A percentile compares a stretch with the other conserved stretches of the same genome.
phyloP scores from a whole-genome alignment of 805 yeast genomes.

The Candida parachauliodes region DNA sequence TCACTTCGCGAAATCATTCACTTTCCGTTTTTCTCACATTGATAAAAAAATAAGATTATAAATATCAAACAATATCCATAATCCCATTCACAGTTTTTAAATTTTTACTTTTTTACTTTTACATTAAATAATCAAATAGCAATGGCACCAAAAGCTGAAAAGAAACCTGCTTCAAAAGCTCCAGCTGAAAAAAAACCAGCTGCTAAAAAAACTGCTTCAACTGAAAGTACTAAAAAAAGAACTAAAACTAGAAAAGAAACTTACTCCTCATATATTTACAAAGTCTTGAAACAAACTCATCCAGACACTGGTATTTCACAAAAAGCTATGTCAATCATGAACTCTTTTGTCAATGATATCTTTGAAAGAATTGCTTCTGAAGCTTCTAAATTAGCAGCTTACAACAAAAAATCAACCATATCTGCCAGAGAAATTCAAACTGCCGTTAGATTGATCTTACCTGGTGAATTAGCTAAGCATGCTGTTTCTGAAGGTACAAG shows the following conservation, averaged over 20 bases:
- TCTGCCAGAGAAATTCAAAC: slow-evolving; percentile 98
- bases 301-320: slow-evolving; percentile 99
- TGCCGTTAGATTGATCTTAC: slow-evolving; percentile 95
- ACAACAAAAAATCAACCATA: slow-evolving; percentile 96
- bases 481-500: slow-evolving; percentile 98
- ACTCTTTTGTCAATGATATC: slow-evolving; percentile 96
- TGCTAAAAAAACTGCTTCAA: slow-evolving; percentile 82
- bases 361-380: slow-evolving; percentile 97
- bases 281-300: slow-evolving; percentile 97
- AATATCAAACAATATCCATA: slow-evolving; percentile 9
- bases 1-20: no score
- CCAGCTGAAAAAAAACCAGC: slow-evolving; percentile 93
- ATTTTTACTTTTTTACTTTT: slow-evolving; percentile 3
- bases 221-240: slow-evolving; percentile 85
- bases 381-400: slow-evolving; percentile 97
- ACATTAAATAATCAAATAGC: slow-evolving; percentile 14
- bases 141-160: slow-evolving; percentile 70
- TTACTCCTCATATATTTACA: slow-evolving; percentile 96
- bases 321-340: slow-evolving; percentile 97
- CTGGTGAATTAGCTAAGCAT: slow-evolving; percentile 98
- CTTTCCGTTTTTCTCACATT: background rate
- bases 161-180: slow-evolving; percentile 90
- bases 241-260: slow-evolving; percentile 96
- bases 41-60: slow-evolving; percentile 4
- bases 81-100: background rate